Base-by-base conservation (phyloP, 352 stramenopile species). In the Globisporangium echinulatum region DNA sequence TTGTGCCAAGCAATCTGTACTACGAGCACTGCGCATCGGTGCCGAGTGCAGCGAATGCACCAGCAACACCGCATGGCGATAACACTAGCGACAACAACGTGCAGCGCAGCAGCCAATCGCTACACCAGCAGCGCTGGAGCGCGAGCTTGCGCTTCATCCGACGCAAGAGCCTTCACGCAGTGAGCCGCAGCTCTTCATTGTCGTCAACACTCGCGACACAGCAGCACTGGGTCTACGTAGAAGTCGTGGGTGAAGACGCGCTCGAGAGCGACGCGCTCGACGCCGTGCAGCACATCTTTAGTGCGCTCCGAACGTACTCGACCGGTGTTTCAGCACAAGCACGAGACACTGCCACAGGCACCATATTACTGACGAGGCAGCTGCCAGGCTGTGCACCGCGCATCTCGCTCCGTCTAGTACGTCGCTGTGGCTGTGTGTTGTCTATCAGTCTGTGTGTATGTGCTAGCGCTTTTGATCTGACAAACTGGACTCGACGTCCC, bases 191-290 rank as follows among this genome's bases (percentile, higher is more conserved):
- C 4, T 33, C 25, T 33, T 33, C 25, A 33, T 33, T 33, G 25
- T 43, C 33, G n/a, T 43, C 38, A 39, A 9, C 49, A 4, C 38
- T 43, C 11, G 3, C 19, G 15, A 64, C 25, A 2, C 7, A 7
- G 11, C 40, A 33, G 7, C 52, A 49, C 4, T 85, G 79, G 79
- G 67, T 88, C 6, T 88, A 88, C 56, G 71, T 55, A 2, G 75
- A 88, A 52, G 39, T 88, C 17, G 62, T 76, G 25, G 61, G 66
- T 37, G 68, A 78, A 14, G 61, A 75, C 36, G 49, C 67, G 13
- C 15, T 25, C 3, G 52, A 71, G 1, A 58, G 69, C 1, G 44
- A 33, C 2, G 48, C 49, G 1, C 60, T 58, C 1, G 17, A 58
- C 11, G 36, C 40, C 0, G 53, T 79, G 5, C 75, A 85, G 39